Evolutionary conservation across 441 rosid genomes (phyloP).

Genomic region (Adansonia gregorii): DNA sequence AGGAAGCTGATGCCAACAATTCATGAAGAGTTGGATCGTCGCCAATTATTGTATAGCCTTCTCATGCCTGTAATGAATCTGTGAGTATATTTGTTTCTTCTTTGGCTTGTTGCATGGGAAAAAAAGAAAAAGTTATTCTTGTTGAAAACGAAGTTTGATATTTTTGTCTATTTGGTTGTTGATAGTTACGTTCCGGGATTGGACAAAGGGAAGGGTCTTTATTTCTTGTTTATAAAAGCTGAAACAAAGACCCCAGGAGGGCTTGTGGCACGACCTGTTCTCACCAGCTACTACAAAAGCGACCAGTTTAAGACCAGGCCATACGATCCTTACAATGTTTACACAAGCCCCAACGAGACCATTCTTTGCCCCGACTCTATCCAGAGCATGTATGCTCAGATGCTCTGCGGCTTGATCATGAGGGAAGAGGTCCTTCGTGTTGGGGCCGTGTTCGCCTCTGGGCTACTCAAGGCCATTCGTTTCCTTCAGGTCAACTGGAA

Average conservation of each 20-base stretch:
- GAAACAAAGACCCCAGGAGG: slow-evolving; percentile 66
- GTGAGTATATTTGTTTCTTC: slow-evolving; percentile 17
- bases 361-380: slow-evolving; percentile 66
- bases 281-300: slow-evolving; percentile 74
- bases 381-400: slow-evolving; percentile 75
- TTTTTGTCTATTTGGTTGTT: not conserved
- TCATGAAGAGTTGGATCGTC: slow-evolving; percentile 65
- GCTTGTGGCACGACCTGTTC: slow-evolving; percentile 75
- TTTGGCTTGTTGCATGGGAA: too few species aligned
- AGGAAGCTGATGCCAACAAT: slow-evolving; percentile 77
- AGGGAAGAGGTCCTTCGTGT: slow-evolving; percentile 48
- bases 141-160: not conserved
- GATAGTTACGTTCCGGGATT: slow-evolving; percentile 60
- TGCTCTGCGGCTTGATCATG: slow-evolving; percentile 59
- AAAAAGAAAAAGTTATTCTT: not conserved
- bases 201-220: slow-evolving; percentile 70
- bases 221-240: slow-evolving; percentile 66
- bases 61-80: slow-evolving; percentile 83
- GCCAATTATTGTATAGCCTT: slow-evolving; percentile 56
- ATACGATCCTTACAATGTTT: slow-evolving; percentile 60
- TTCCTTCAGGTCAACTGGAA: slow-evolving; percentile 63
- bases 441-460: slow-evolving; percentile 72
- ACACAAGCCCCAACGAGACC: slow-evolving; percentile 73
- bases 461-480: slow-evolving; percentile 64
- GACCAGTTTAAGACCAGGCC: slow-evolving; percentile 68